Evolutionary conservation across 768 basidiomycete species (phyloP).

Genomic region (Crucibulum laeve): DNA sequence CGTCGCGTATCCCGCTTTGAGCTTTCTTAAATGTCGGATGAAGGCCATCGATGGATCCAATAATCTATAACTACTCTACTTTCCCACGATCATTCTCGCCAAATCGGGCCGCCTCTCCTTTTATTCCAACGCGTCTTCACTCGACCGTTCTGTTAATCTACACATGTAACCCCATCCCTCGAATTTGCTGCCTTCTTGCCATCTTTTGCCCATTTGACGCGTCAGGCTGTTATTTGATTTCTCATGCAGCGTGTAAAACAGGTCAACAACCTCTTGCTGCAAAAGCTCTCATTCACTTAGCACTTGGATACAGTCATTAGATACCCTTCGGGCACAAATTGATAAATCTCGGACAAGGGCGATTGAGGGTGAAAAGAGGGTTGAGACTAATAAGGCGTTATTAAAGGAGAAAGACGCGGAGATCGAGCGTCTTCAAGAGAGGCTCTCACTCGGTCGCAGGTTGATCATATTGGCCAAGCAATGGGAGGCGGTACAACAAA

Average conservation of each 20-base stretch:
- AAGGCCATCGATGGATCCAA: background rate
- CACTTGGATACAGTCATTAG: no score
- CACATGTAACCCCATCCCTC: no score
- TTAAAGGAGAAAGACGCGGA: conserved; percentile 18
- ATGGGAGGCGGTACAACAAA: conserved; percentile 18
- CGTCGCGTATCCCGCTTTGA: background rate
- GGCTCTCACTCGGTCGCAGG: conserved; percentile 6
- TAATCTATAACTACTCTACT: background rate
- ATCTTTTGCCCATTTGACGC: no score
- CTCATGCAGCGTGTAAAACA: no score
- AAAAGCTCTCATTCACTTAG: no score
- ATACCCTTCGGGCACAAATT: conserved; percentile 16
- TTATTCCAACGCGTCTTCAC: no score
- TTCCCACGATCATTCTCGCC: conserved; percentile 16
- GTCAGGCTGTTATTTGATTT: no score
- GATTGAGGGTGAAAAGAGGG: conserved; percentile 20
- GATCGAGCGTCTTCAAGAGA: conserved; percentile 13
- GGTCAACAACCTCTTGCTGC: no score
- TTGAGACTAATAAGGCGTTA: conserved; percentile 10
- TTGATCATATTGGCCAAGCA: conserved; percentile 8
- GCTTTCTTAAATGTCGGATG: background rate
- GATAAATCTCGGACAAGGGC: conserved; percentile 19
- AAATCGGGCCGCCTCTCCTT: background rate
- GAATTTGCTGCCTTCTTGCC: no score
- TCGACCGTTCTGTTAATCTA: no score